These are phyloP conservation scores for Arabidopsis suecica DNA, from an alignment of 345 rosid genomes.

Conservation along the genomic window DNA sequence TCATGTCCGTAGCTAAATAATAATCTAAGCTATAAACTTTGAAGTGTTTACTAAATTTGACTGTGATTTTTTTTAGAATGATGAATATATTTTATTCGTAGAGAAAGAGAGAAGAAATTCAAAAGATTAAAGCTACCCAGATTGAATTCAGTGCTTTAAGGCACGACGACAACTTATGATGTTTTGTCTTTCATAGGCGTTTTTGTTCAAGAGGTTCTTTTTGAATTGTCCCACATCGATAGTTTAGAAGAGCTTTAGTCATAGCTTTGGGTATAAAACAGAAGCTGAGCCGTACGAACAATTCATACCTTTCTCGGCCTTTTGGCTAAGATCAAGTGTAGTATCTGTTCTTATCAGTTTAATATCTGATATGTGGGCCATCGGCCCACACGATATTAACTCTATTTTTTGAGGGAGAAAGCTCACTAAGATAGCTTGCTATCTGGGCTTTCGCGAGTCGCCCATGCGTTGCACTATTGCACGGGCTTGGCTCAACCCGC, in stretches of 20 bases:
- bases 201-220: background rate
- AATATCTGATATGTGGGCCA: constrained; percentile 59
- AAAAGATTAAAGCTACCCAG: background rate
- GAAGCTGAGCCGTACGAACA: rapidly evolving
- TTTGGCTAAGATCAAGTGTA: constrained; percentile 78
- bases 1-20: constrained; percentile 4
- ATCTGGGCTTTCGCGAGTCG: constrained; percentile 10
- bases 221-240: constrained; percentile 13
- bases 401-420: background rate
- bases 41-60: constrained; percentile 4
- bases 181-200: background rate
- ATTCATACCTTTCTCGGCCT: constrained; percentile 49
- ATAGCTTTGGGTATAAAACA: background rate
- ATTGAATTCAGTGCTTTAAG: background rate
- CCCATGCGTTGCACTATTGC: constrained; percentile 30
- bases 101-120: background rate
- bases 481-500: constrained; percentile 17
- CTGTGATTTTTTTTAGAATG: background rate
- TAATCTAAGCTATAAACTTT: constrained; percentile 1
- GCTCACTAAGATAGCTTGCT: constrained; percentile 22
- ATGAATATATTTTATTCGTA: background rate
- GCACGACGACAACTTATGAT: background rate
- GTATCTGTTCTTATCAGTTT: constrained; percentile 71
- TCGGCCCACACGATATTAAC: constrained; percentile 29
- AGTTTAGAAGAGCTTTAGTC: background rate